These are phyloP conservation scores for Rhizophagus clarus DNA, from an alignment of 192 early-diverging fungal genomes.

Conservation along the genomic window DNA sequence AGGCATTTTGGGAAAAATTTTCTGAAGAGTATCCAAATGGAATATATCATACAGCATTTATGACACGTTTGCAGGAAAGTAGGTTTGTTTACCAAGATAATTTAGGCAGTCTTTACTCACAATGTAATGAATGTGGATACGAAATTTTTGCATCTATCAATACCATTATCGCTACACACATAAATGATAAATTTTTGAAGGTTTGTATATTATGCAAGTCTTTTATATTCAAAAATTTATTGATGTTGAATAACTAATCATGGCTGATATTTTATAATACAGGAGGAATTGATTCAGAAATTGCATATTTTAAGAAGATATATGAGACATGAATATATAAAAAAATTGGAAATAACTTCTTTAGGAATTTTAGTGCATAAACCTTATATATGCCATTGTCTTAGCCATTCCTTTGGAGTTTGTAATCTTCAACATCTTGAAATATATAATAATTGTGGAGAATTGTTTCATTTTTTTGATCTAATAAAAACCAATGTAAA, in stretches of 20 bases:
- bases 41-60: neutral
- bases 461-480: neutral
- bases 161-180: neutral
- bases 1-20: neutral
- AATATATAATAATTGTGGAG: neutral
- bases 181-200: neutral
- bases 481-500: neutral
- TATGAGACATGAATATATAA: neutral
- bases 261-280: neutral
- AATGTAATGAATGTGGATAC: neutral
- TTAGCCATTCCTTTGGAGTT: neutral
- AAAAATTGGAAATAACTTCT: neutral
- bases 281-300: neutral
- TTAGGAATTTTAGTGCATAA: neutral
- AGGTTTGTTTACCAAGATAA: neutral
- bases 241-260: neutral
- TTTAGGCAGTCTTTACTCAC: neutral
- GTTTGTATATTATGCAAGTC: neutral
- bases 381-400: neutral
- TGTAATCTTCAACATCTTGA: neutral
- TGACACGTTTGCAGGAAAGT: neutral
- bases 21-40: conserved; percentile 4
- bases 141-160: neutral
- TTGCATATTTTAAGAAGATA: neutral
- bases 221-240: too few relatives aligned